Evolutionary conservation across 371 early-diverging fungal genomes (phyloP), one percentile per base, ranked within the genome.

Genomic region (Catenaria anguillulae): DNA sequence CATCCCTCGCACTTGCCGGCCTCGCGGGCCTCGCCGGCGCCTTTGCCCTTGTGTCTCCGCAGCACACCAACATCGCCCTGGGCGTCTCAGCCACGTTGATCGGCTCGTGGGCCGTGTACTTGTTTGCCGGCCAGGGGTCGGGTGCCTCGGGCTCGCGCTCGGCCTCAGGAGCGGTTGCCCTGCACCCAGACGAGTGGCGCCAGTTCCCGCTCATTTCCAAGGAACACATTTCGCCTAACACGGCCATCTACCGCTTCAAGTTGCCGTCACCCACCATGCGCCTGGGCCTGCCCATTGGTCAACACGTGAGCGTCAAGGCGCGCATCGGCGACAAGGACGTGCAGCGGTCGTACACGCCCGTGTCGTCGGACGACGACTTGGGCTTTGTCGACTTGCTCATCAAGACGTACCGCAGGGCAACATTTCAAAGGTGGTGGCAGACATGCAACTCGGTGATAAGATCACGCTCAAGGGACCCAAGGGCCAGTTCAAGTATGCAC

Each of bases 311-410:
- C 54, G 75, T 94, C 58, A 85, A 84, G 80, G 87, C 90, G 33
- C 79, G 80, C 62, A 83, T 91, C 65, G 80, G 85, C 65, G 94
- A 91, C 65, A 91, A 93, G 70, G 82, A 85, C 54, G 78, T 91
- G 54, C 77, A 80, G 36, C 84, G 96, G 60, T 91, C 90, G 72
- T 96, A 96, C 72, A 96, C 96, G 31, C 96, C 96, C 36, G 88
- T 89, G 40, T 85, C 84, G 62, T 78, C 82, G 17, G 84, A 89
- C 73, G 87, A 85, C 65, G 89, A 89, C 66, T 64, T 68, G 63
- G 96, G 96, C 56, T 77, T 84, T 71, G 90, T 94, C 73, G 92
- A 93, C 67, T 77, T 96, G 46, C 78, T 92, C 35, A 81, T 96
- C 75, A 96, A 95, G 87, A 77, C 87, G 8, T 95, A 95, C 70